phyloP scores from a whole-genome alignment of 176 grass and related monocot genomes.

The Carex kokanica region DNA sequence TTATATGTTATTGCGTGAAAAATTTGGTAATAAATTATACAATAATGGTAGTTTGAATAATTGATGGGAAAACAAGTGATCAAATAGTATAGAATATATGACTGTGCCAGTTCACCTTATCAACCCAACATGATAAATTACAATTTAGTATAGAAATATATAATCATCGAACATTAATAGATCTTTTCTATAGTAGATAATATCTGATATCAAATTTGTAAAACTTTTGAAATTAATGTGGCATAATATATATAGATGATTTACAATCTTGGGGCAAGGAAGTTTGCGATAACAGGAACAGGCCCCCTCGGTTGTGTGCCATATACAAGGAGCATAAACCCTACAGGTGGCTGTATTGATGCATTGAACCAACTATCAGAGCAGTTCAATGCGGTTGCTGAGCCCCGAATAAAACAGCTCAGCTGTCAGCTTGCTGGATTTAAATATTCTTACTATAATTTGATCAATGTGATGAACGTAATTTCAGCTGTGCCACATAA shows the following conservation, averaged over 20 bases:
- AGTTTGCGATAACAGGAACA: conserved; percentile 26
- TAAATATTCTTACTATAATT: conserved; percentile 30
- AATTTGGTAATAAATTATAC: background rate
- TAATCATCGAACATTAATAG: background rate
- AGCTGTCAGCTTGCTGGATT: conserved; percentile 17
- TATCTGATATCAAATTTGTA: background rate
- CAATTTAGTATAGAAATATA: background rate
- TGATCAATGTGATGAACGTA: background rate
- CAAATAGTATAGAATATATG: background rate
- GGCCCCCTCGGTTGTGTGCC: conserved; percentile 27
- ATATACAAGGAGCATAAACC: background rate
- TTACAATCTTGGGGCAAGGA: conserved; percentile 35
- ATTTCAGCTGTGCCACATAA: background rate
- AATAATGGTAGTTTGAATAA: background rate
- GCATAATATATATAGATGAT: background rate
- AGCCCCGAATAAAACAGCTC: conserved; percentile 17
- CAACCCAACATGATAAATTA: background rate
- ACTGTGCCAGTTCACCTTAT: background rate
- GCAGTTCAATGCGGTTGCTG: conserved; percentile 7
- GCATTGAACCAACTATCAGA: conserved; percentile 28
- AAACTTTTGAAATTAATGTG: background rate
- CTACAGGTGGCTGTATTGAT: conserved; percentile 12
- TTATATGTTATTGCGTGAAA: no score
- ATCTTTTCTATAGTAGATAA: background rate
- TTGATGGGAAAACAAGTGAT: background rate